Conservation (phyloP, 257 asterid genomes). For the Penstemon barbatus region DNA sequence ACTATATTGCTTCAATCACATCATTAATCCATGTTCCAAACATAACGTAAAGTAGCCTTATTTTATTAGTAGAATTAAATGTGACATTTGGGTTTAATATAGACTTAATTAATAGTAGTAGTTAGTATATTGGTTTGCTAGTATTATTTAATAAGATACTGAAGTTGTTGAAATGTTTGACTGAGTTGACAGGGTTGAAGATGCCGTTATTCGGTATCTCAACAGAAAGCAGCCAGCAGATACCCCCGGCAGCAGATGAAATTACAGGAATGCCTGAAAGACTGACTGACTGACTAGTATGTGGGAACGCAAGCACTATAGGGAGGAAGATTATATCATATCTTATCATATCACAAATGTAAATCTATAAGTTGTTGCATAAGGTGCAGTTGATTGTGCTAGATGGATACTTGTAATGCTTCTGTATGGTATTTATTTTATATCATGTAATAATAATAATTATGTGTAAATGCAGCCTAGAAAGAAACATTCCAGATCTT, state of each 20-base stretch:
- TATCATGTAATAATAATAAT: neutral
- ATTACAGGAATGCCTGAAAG: slow-evolving; percentile 14
- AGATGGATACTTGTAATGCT: neutral
- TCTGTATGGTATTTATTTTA: slow-evolving; percentile 27
- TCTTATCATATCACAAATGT: neutral
- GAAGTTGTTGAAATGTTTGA: slow-evolving; percentile 28
- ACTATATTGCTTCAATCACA: no score
- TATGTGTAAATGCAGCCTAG: slow-evolving; percentile 35
- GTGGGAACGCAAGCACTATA: no score
- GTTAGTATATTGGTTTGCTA: neutral
- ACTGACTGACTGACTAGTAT: slow-evolving; percentile 16
- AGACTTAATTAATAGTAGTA: no score
- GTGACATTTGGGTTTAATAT: no score
- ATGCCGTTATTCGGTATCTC: slow-evolving; percentile 93
- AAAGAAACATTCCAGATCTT: slow-evolving; percentile 18
- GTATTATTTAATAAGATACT: neutral
- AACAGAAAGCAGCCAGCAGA: slow-evolving; percentile 76
- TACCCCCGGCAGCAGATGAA: slow-evolving; percentile 64
- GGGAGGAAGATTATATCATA: slow-evolving; percentile 13
- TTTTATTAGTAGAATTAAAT: neutral
- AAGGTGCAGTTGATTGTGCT: slow-evolving; percentile 7
- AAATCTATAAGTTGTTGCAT: slow-evolving; percentile 18
- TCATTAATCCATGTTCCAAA: no score
- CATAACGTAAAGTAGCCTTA: neutral
- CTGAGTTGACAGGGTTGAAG: slow-evolving; percentile 79